Conservation (phyloP, 208 protist species). For the Crithidia bombi region DNA sequence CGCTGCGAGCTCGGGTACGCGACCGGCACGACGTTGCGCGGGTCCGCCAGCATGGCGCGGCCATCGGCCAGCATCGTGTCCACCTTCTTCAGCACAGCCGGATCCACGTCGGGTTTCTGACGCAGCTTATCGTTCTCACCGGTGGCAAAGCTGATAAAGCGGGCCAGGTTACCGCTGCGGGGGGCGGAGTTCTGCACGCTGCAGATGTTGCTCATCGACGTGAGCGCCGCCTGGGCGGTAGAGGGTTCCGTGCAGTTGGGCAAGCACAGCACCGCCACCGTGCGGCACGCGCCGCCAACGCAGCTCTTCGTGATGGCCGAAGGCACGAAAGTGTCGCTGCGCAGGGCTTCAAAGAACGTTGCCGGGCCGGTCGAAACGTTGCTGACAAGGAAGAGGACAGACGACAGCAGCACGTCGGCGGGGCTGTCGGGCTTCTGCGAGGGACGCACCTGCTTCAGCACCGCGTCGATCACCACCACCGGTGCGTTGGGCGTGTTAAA, state of each 20-base stretch:
- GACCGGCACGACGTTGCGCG: conserved; percentile 38
- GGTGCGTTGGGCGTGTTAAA: conserved; percentile 32
- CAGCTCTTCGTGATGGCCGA: conserved; percentile 45
- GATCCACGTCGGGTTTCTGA: conserved; percentile 40
- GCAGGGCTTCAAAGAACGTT: conserved; percentile 43
- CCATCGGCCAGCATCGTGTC: conserved; percentile 58
- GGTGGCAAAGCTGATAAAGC: conserved; percentile 53
- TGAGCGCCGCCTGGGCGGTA: conserved; percentile 21
- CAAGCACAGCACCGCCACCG: conserved; percentile 44
- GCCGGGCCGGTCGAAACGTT: conserved; percentile 22
- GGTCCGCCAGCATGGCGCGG: conserved; percentile 50
- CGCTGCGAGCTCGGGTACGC: conserved; percentile 47
- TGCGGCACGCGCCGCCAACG: conserved; percentile 56
- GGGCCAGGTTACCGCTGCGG: conserved; percentile 63
- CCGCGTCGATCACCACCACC: conserved; percentile 46
- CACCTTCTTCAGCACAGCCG: conserved; percentile 41
- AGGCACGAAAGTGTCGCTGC: conserved; percentile 40
- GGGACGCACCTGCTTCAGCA: conserved; percentile 63
- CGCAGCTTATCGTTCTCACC: conserved; percentile 50
- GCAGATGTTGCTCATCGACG: conserved; percentile 36
- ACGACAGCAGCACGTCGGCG: conserved; percentile 58
- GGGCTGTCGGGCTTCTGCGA: conserved; percentile 28
- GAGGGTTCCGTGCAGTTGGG: conserved; percentile 28
- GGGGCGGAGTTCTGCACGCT: conserved; percentile 44
- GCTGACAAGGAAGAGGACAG: conserved; percentile 46